Conservation (phyloP, 208 protist genomes). For the Phytomonas serpens region DNA sequence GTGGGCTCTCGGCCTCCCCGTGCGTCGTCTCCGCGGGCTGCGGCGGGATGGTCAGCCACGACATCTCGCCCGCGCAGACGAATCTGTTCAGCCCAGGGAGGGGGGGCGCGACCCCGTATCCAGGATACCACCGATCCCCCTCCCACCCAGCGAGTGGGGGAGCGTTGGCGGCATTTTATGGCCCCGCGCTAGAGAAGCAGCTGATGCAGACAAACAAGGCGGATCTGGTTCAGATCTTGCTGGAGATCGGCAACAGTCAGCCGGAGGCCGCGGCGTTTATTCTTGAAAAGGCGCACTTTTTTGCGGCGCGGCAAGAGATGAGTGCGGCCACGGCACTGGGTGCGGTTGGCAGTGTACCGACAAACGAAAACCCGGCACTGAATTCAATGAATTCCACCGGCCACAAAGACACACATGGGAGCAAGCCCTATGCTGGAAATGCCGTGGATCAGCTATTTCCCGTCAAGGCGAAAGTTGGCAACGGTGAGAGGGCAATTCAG, state of each 20-base stretch:
- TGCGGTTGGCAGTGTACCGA: not conserved
- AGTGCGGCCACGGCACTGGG: not conserved
- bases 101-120: not conserved
- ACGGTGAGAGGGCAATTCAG: not conserved
- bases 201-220: constrained; percentile 39
- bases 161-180: not conserved
- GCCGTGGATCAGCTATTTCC: not conserved
- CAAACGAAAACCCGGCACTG: not conserved
- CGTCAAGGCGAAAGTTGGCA: not conserved
- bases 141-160: not conserved
- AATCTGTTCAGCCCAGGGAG: not conserved
- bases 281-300: constrained; percentile 52
- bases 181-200: constrained; percentile 40
- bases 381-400: not conserved
- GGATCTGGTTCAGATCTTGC: constrained; percentile 61
- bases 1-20: constrained; percentile 15
- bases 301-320: constrained; percentile 38
- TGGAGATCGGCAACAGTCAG: constrained; percentile 63
- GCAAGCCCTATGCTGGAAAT: not conserved
- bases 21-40: constrained; percentile 2
- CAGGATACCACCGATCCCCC: not conserved
- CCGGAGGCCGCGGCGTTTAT: constrained; percentile 54
- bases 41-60: not conserved
- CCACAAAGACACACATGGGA: not conserved
- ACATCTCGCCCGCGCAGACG: not conserved